Conservation (phyloP, 441 rosid genomes). For the Pelargonium fulgidum region DNA sequence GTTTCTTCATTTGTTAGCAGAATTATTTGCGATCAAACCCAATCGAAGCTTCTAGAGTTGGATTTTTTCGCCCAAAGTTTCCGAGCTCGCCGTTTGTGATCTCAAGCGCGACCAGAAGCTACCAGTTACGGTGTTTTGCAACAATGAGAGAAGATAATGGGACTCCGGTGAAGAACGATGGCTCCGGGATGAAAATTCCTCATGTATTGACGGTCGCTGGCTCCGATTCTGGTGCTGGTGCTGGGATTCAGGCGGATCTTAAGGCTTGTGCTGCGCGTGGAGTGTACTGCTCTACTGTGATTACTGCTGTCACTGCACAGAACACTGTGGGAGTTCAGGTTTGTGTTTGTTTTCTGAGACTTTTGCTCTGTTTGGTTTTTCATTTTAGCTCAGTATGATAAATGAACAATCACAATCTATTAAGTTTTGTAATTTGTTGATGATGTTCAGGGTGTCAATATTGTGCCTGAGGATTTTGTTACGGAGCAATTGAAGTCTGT, state of each 20-base stretch:
- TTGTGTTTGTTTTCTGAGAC: not conserved
- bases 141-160: slow-evolving; percentile 25
- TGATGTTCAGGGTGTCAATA: slow-evolving; percentile 39
- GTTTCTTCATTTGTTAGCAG: slow-evolving; percentile 5
- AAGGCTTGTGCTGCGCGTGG: slow-evolving; percentile 87
- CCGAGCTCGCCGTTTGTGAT: slow-evolving; percentile 13
- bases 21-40: slow-evolving; percentile 10
- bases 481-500: slow-evolving; percentile 58
- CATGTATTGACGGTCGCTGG: slow-evolving; percentile 87
- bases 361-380: not conserved
- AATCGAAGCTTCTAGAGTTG: slow-evolving; percentile 1
- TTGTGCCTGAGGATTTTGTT: slow-evolving; percentile 45
- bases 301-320: slow-evolving; percentile 90
- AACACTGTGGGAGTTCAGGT: slow-evolving; percentile 88
- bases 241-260: slow-evolving; percentile 92
- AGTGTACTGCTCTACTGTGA: slow-evolving; percentile 80
- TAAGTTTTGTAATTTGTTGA: not conserved
- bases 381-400: too few species aligned
- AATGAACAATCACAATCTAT: too few species aligned
- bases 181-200: slow-evolving; percentile 35
- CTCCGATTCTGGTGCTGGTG: slow-evolving; percentile 91
- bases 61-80: slow-evolving; percentile 3
- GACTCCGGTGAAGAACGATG: slow-evolving; percentile 15
- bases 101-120: slow-evolving; percentile 1
- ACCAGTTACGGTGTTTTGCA: slow-evolving; percentile 7